phyloP scores from a whole-genome alignment of 208 protist genomes.

The Trypanosoma congolense region DNA sequence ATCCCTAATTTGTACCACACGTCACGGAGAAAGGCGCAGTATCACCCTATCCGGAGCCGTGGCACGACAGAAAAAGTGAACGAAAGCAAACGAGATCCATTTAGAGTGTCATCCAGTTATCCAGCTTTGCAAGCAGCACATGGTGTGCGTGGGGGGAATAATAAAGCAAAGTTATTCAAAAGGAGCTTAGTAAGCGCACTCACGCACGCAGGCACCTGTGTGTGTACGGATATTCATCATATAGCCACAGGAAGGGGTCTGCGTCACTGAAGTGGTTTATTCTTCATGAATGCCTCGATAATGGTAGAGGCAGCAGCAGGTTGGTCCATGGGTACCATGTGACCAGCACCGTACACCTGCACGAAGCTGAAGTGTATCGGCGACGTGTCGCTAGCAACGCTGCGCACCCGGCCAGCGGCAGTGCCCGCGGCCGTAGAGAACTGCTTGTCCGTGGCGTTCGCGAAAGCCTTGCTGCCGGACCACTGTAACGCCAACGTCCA shows the following conservation, averaged over 20 bases:
- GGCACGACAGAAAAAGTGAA: too few relatives aligned
- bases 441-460: slow-evolving; percentile 28
- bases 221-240: too few relatives aligned
- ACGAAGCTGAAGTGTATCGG: slow-evolving; percentile 67
- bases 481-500: slow-evolving; percentile 76
- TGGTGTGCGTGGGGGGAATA: too few relatives aligned
- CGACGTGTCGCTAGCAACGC: slow-evolving; percentile 13
- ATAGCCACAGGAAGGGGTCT: background rate
- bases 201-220: too few relatives aligned
- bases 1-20: too few relatives aligned
- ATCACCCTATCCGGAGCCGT: too few relatives aligned
- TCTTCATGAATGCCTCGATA: slow-evolving; percentile 38
- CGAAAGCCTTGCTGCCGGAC: slow-evolving; percentile 56
- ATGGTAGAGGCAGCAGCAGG: slow-evolving; percentile 45
- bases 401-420: slow-evolving; percentile 24
- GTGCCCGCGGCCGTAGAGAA: slow-evolving; percentile 17
- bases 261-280: slow-evolving; percentile 12
- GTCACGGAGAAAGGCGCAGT: too few relatives aligned
- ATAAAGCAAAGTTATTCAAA: too few relatives aligned
- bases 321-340: slow-evolving; percentile 89
- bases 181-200: too few relatives aligned
- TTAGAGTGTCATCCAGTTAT: too few relatives aligned
- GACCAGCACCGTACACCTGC: slow-evolving; percentile 72
- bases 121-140: too few relatives aligned
- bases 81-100: too few relatives aligned